Conservation (phyloP, 208 protist species). For the Cochliopodium minus region DNA sequence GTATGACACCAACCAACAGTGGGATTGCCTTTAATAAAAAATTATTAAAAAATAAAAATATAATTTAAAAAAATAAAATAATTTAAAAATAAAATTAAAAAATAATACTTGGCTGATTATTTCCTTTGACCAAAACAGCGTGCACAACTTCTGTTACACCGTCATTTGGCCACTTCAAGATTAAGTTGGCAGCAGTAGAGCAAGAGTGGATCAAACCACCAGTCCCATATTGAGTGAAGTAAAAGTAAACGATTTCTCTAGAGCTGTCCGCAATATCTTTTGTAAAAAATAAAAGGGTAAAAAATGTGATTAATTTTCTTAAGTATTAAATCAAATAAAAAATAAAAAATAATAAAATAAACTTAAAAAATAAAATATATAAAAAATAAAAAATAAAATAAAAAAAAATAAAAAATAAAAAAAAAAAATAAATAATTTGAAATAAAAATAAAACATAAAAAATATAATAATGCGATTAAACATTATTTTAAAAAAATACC, state of each 20-base stretch:
- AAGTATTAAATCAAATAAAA: too few species aligned
- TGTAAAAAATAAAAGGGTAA: too few species aligned
- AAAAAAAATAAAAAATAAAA: background rate
- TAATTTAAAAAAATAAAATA: too few species aligned
- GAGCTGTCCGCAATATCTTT: constrained; percentile 15
- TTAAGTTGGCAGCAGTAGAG: background rate
- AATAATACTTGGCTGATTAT: too few species aligned
- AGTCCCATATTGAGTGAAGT: constrained; percentile 26
- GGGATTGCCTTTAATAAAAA: too few species aligned
- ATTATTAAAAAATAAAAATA: too few species aligned
- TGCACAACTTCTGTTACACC: constrained; percentile 23
- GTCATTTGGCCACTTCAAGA: constrained; percentile 30
- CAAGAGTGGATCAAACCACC: constrained; percentile 8
- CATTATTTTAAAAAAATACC: background rate
- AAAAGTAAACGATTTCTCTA: constrained; percentile 18
- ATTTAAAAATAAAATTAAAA: too few species aligned
- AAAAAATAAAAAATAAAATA: background rate
- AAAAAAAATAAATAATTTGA: background rate
- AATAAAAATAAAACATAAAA: background rate
- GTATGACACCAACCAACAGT: constrained; percentile 7
- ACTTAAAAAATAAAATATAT: too few species aligned
- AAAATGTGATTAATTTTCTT: too few species aligned
- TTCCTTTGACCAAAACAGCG: constrained; percentile 9
- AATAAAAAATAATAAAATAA: too few species aligned
- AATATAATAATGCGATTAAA: background rate